A percentile compares a stretch with the other conserved stretches of the same genome.
These are phyloP conservation scores for Thielaviopsis populi DNA, from an alignment of 2,329 filamentous ascomycete species.

Conservation along the genomic window DNA sequence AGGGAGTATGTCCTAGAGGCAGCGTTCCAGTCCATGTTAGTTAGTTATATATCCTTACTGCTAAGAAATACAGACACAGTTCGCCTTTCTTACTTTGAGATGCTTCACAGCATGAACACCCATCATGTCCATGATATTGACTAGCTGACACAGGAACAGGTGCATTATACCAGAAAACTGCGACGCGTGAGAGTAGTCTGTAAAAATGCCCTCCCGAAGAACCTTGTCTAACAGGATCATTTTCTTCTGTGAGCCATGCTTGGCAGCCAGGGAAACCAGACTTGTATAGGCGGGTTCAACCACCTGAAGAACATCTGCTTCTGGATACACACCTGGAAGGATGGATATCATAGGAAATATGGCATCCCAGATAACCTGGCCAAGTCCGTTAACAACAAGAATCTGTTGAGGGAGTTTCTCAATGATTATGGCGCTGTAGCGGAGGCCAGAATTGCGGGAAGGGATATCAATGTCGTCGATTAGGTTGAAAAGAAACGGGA, in stretches of 20 bases:
- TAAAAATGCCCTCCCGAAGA: conserved; percentile 40
- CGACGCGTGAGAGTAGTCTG: conserved; percentile 41
- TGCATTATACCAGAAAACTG: conserved; percentile 43
- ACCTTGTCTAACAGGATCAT: conserved; percentile 36
- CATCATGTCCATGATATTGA: conserved; percentile 37
- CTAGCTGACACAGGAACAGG: conserved; percentile 38
- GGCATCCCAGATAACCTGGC: conserved; percentile 51
- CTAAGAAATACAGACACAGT: not conserved
- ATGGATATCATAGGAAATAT: conserved; percentile 59
- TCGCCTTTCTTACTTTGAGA: conserved; percentile 36
- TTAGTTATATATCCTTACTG: not conserved
- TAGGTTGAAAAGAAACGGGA: conserved; percentile 54
- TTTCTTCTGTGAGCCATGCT: conserved; percentile 22
- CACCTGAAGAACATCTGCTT: conserved; percentile 50
- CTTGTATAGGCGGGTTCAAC: conserved; percentile 51
- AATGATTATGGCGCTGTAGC: conserved; percentile 40
- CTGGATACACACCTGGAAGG: conserved; percentile 62
- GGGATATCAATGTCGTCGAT: conserved; percentile 45
- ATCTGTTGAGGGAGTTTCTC: conserved; percentile 35
- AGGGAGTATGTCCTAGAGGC: conserved; percentile 45
- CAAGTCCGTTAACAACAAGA: conserved; percentile 48
- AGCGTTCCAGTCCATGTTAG: not conserved
- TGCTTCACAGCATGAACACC: conserved; percentile 52
- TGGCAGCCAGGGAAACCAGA: conserved; percentile 32
- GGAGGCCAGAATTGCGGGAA: conserved; percentile 42